Percentiles rank a stretch among this genome's conserved stretches.
Evolutionary conservation across 2,329 filamentous ascomycete genomes (phyloP).

Genomic region (Arthrobotrys pseudoclavata): DNA sequence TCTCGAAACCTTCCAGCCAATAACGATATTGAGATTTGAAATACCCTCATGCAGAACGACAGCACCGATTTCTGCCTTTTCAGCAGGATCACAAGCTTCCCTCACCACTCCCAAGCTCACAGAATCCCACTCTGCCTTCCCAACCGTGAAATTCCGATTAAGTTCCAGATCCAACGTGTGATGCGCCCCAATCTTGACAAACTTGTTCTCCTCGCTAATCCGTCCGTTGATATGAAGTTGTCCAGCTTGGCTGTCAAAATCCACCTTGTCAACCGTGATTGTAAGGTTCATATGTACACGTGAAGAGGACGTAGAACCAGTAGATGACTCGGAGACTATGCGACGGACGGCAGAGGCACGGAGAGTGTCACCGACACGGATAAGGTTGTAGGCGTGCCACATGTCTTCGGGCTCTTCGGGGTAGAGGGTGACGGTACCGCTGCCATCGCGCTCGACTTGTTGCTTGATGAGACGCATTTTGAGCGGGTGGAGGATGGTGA

Average conservation of each 20-base stretch:
- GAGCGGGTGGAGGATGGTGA: background rate
- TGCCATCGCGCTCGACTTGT: conserved; percentile 76
- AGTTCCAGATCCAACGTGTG: conserved; percentile 88
- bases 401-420: conserved; percentile 83
- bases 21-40: background rate
- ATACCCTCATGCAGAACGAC: conserved; percentile 90
- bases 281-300: conserved; percentile 76
- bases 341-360: conserved; percentile 77
- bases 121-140: conserved; percentile 91
- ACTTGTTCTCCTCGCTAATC: conserved; percentile 76
- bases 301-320: conserved; percentile 74
- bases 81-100: conserved; percentile 83
- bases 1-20: background rate
- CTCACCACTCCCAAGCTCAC: conserved; percentile 82
- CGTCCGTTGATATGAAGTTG: conserved; percentile 78
- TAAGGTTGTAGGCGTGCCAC: conserved; percentile 83
- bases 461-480: conserved; percentile 77
- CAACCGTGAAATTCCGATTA: conserved; percentile 86
- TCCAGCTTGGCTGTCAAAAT: conserved; percentile 78
- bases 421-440: conserved; percentile 75
- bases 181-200: conserved; percentile 76
- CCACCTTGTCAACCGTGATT: conserved; percentile 75
- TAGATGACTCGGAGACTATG: conserved; percentile 73
- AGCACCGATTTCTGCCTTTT: conserved; percentile 85
- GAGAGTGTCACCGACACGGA: conserved; percentile 75